Base-by-base conservation (phyloP, 257 asterid genomes). In the Parsonsia alboflavescens region DNA sequence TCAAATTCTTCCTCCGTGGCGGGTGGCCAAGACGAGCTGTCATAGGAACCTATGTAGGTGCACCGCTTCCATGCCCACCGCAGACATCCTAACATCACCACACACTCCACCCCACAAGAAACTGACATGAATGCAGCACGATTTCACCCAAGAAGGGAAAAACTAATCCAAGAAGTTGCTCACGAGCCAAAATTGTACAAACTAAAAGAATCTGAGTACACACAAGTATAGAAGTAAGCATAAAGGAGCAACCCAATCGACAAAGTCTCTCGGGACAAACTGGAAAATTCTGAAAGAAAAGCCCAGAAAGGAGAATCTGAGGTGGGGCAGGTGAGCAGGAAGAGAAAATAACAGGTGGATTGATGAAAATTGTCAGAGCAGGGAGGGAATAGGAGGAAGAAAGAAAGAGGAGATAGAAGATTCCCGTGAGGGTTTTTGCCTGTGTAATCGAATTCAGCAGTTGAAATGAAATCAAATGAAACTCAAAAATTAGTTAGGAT, bases 11-110 rank as follows among this genome's bases (percentile, higher is more conserved):
- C 95, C 6, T 74, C 76, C 57, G 92, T 90, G 84, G 98, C 97
- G 75, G 39, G 50, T 68, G 97, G 73, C 98, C 98, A 93, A 30
- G 88, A 76, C 74, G 88, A 85, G 86, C 97, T 91, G 87, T 93
- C 98, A 82, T 93, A 92, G 80, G 88, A 79, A 28, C 98, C 98
- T 83, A 88, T 80, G 85, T 93, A 90, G 78, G 97, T 93, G 80
- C 98, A 93, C 70, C 98, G 97, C 85, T 91, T 93, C 98, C 97
- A 93, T 2, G 80, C 97, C 98, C 98, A 93, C 10, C 98, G 92
- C 73, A 91, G 44, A 77, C 98, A 93, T 46, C 97, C 98, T 42
- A 89, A 42, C 46, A 84, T 73, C 73, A 92, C 80, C 16, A 92
- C 89, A 81, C 93, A 87, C 54, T 87, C 97, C 61, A 88, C 80